A percentile compares a stretch with the other conserved stretches of the same genome.
These are phyloP conservation scores for Crithidia expoeki DNA, from an alignment of 208 protist genomes.

Conservation along the genomic window DNA sequence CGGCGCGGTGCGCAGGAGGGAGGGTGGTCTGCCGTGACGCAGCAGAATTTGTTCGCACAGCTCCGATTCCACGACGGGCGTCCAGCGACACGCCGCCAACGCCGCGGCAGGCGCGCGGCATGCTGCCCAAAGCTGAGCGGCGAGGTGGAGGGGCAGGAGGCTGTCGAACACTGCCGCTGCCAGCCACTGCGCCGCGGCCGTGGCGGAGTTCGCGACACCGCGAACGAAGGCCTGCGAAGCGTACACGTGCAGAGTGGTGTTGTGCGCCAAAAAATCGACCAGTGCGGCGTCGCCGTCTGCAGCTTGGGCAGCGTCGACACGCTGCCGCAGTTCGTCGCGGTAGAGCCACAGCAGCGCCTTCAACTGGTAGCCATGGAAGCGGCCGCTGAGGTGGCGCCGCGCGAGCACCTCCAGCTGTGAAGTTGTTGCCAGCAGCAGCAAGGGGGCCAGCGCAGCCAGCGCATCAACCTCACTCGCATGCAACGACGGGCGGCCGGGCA, in stretches of 20 bases:
- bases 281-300: slow-evolving; percentile 29
- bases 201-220: not conserved
- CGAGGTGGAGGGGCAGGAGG: slow-evolving; percentile 34
- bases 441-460: slow-evolving; percentile 47
- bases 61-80: slow-evolving; percentile 58
- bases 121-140: slow-evolving; percentile 38
- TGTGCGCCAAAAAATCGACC: slow-evolving; percentile 40
- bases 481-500: slow-evolving; percentile 16
- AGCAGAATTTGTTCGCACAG: slow-evolving; percentile 44
- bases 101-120: slow-evolving; percentile 29
- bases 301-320: slow-evolving; percentile 10
- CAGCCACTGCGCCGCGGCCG: slow-evolving; percentile 25
- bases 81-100: slow-evolving; percentile 56
- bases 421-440: slow-evolving; percentile 47
- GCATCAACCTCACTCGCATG: slow-evolving; percentile 32
- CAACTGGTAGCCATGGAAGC: slow-evolving; percentile 55
- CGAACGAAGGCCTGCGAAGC: slow-evolving; percentile 18
- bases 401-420: slow-evolving; percentile 58
- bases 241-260: slow-evolving; percentile 36
- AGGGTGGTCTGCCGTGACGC: slow-evolving; percentile 37
- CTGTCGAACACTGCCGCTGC: slow-evolving; percentile 42
- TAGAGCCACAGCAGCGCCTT: slow-evolving; percentile 57
- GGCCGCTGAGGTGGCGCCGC: slow-evolving; percentile 32
- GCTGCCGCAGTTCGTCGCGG: slow-evolving; percentile 26
- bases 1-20: slow-evolving; percentile 49